Base-by-base conservation (phyloP, 1,284 basidiomycete species). In the Moniliophthora roreri region DNA sequence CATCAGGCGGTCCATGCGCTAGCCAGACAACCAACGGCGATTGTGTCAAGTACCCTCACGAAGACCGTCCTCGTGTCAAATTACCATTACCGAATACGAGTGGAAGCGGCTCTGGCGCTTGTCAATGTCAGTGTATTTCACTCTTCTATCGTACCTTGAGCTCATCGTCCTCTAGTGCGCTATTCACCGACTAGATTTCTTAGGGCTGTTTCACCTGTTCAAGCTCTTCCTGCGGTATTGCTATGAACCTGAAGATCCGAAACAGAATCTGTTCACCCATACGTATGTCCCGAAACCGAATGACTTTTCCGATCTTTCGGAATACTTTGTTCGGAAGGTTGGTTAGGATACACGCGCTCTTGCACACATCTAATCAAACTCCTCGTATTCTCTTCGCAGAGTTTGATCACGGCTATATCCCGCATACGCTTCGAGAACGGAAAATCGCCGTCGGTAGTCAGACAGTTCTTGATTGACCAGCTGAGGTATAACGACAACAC, bases 71-170 rank as follows among this genome's bases (percentile, higher is more conserved):
- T 99, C 23, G 95, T 98, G 20, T 86, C 90, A 36, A 98, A 98
- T 67, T 99, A 99, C 72, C 98, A 92, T 70, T 97, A 91, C 69
- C 89, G 95, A n/a, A 91, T 99, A 51, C 89, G 97, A 9, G 95
- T 93, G 70, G 97, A 98, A 71, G 97, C 97, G 1, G 93, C 92
- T 3, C 72, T 87, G 40, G 93, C 93, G 1, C 79, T 99, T 32
- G 87, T 95, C 46, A 80, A 80, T 36, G 94, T 96, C 66, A 67
- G 91, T 78, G 16, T 54, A 46, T 9, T 40, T 28, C 32, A 15
- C 39, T 38, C 42, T 47, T 42, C 15, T 40, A 28, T 36, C 45
- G 38, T 18, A 44, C 28, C 8, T 23, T 53, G 35, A 50, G 35
- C 44, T 53, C 46, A 56, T 40, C 50, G n/a, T 53, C 51, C 26